Base-by-base conservation (phyloP, 441 rosid genomes). In the Corymbia citriodora region DNA sequence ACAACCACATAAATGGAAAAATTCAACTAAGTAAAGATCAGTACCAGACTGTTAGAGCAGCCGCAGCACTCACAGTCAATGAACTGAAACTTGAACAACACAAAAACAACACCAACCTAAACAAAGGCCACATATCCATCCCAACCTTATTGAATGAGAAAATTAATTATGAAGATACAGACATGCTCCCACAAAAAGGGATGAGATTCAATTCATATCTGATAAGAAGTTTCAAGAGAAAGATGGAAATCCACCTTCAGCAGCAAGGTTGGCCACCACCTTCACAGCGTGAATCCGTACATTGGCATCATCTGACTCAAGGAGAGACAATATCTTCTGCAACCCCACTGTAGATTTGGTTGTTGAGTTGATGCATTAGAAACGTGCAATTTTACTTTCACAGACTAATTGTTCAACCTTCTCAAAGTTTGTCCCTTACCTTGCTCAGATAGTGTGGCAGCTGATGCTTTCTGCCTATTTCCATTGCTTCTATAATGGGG, bases 261-360 rank as follows among this genome's bases (percentile, higher is more conserved):
- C 91, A 79, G 91, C 90, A 90, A 90, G 90, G 91, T 90, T 90
- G 54, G 91, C 91, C 82, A 90, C 90, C 88, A 88, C 90, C 89
- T 90, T 90, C 63, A 90, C 91, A 63, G 91, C 91, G 15, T 90
- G 91, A 88, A 90, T 90, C 18, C 91, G 89, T 61, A 90, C 90
- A 49, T 88, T 90, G 81, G 91, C 90, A 59, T 90, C 91, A 7
- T 90, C 91, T 31, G 91, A 90, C 90, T 90, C 91, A 23, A 90
- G 85, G 15, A 90, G 88, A 53, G 91, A 29, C 65, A 90, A 53
- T 50, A 90, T 88, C 50, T 81, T 90, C 53, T 88, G 90, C 91
- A 90, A 88, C 50, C 91, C 91, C 82, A 90, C 91, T 90, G 90
- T 52, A 53, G 88, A 59, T 33, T 72, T 59, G 59, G 81, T 48